These are phyloP conservation scores for Entophlyctis helioformis DNA, from an alignment of 192 early-diverging fungal genomes.

Conservation along the genomic window DNA sequence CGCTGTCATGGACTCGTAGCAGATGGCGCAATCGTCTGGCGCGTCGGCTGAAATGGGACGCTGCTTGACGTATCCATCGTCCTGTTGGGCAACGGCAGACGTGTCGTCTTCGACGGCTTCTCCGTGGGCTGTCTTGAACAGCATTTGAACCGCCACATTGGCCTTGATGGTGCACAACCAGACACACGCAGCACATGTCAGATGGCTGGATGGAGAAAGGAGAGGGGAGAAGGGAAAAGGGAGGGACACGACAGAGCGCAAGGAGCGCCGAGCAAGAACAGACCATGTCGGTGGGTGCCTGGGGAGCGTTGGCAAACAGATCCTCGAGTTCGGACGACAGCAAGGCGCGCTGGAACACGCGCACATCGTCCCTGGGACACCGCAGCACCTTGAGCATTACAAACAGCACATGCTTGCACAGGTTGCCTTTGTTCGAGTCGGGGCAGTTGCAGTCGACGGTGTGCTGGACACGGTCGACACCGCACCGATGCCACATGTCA, in stretches of 20 bases:
- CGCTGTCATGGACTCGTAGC: background rate
- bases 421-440: background rate
- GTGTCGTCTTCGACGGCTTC: background rate
- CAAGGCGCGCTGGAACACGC: background rate
- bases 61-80: background rate
- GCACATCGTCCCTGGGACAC: background rate
- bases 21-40: background rate
- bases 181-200: too few relatives aligned
- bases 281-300: too few relatives aligned
- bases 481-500: background rate
- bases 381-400: background rate
- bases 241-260: too few relatives aligned
- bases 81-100: too few relatives aligned
- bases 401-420: slow-evolving; percentile 1
- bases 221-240: too few relatives aligned
- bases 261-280: too few relatives aligned
- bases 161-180: background rate
- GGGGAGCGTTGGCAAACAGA: background rate
- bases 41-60: background rate
- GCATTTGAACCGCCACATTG: background rate
- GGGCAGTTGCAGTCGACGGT: background rate
- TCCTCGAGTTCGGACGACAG: background rate
- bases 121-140: background rate
- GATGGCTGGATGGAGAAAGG: too few relatives aligned
- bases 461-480: background rate